Conservation (phyloP, 2,329 filamentous ascomycete genomes). For the Colletotrichum trifolii region DNA sequence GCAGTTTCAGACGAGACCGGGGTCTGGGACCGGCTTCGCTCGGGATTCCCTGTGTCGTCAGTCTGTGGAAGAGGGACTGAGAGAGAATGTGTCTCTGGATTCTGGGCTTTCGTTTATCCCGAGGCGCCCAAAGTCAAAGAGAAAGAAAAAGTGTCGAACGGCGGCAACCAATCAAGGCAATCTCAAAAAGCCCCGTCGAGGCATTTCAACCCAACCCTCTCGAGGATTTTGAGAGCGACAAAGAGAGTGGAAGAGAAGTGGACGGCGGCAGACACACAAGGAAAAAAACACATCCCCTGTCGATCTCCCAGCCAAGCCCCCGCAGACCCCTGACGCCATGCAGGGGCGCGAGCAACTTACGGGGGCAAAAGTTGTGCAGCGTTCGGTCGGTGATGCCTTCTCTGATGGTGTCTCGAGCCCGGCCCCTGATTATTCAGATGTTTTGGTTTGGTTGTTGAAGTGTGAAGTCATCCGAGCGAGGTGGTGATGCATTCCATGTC, state of each 20-base stretch:
- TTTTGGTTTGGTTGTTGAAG: too few relatives aligned
- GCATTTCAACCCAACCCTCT: slow-evolving; percentile 15
- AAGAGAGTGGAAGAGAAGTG: slow-evolving; percentile 5
- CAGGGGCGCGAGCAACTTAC: slow-evolving; percentile 17
- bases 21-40: slow-evolving; percentile 21
- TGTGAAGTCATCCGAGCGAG: too few relatives aligned
- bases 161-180: slow-evolving; percentile 20
- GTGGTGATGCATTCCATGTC: too few relatives aligned
- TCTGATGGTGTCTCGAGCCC: too few relatives aligned
- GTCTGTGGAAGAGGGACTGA: slow-evolving; percentile 15
- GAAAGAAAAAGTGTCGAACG: slow-evolving; percentile 3
- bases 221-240: too few relatives aligned
- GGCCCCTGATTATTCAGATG: neutral
- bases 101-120: neutral
- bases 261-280: neutral
- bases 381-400: neutral
- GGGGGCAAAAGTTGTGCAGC: slow-evolving; percentile 16
- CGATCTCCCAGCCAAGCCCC: slow-evolving; percentile 23
- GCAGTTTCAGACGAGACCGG: slow-evolving; percentile 33
- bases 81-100: neutral
- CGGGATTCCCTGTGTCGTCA: slow-evolving; percentile 12
- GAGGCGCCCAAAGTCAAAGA: slow-evolving; percentile 1
- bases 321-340: slow-evolving; percentile 23
- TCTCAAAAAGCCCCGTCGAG: slow-evolving; percentile 12
- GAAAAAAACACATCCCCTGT: slow-evolving; percentile 16